Evolutionary conservation across 345 rosid species (phyloP), one percentile per base, ranked within the genome.

Genomic region (Aquilaria sinensis): DNA sequence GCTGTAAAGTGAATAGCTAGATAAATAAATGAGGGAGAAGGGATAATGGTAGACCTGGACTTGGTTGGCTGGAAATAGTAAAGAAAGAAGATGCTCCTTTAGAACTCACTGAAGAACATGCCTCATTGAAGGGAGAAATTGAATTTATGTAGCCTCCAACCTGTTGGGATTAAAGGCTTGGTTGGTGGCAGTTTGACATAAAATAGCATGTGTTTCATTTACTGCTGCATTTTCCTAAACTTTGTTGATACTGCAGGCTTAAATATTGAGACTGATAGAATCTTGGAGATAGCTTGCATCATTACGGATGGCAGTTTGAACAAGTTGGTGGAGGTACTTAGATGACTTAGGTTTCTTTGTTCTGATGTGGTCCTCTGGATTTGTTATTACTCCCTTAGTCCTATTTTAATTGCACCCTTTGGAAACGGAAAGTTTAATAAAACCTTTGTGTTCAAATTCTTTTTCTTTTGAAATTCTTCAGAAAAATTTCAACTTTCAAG

Each of bases 251-350:
- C 51, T 79, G 73, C 76, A 93, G 98, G 98, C 60, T 77, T 93
- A 72, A 68, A 86, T 70, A 62, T 85, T 64, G 94, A 86, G 74
- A 84, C 74, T 69, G 96, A 93, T 66, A 78, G 89, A 77, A 88
- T 93, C 71, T 70, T 93, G 74, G 99, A 94, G 83, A 94, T 94
- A 76, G 96, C 95, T 14, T 90, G 99, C 70, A 86, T 90, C 62
- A 77, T 94, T 31, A 94, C 99, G 12, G 85, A 94, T 81, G 97
- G 96, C 32, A 72, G 52, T 23, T 77, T 94, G 78, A 71, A 73
- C 64, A 86, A 81, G 72, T 79, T 87, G 47, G 71, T 83, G 47
- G 99, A 94, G 96, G 99, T 90, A 73, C 9, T 51, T 51, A 30
- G 67, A 37, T 37, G 43, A 37, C 43, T 37, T 37, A 9, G 43